Evolutionary conservation across 2,329 filamentous ascomycete species (phyloP).

Genomic region (Colletotrichum sp.): DNA sequence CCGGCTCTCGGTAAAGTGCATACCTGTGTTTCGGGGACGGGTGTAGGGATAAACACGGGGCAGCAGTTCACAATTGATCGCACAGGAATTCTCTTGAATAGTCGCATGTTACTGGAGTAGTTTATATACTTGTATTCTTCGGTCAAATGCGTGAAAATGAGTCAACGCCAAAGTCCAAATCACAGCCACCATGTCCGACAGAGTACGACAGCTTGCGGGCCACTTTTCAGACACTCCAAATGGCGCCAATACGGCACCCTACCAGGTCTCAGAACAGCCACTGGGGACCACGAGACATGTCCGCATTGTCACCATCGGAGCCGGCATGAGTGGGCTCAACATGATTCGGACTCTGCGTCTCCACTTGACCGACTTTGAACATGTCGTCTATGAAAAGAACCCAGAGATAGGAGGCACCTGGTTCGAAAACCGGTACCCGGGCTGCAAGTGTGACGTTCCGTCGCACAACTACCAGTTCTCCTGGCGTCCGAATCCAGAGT

Average conservation of each 20-base stretch:
- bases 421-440: conserved; percentile 64
- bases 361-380: conserved; percentile 45
- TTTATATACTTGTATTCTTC: not conserved
- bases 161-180: not conserved
- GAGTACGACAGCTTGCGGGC: not conserved
- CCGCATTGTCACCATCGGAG: conserved; percentile 29
- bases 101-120: not conserved
- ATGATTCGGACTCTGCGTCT: conserved; percentile 45
- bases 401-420: conserved; percentile 60
- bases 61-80: not conserved
- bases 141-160: not conserved
- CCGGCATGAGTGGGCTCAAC: conserved; percentile 30
- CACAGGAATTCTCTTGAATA: not conserved
- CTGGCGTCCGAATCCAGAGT: conserved; percentile 62
- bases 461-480: conserved; percentile 68
- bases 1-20: not conserved
- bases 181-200: not conserved
- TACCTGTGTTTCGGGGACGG: not conserved
- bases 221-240: not conserved
- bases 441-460: conserved; percentile 60
- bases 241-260: not conserved
- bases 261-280: not conserved
- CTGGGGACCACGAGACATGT: not conserved
- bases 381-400: conserved; percentile 61
- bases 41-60: not conserved